phyloP scores from a whole-genome alignment of 2,329 filamentous ascomycete genomes.

The Pyricularia sp. region DNA sequence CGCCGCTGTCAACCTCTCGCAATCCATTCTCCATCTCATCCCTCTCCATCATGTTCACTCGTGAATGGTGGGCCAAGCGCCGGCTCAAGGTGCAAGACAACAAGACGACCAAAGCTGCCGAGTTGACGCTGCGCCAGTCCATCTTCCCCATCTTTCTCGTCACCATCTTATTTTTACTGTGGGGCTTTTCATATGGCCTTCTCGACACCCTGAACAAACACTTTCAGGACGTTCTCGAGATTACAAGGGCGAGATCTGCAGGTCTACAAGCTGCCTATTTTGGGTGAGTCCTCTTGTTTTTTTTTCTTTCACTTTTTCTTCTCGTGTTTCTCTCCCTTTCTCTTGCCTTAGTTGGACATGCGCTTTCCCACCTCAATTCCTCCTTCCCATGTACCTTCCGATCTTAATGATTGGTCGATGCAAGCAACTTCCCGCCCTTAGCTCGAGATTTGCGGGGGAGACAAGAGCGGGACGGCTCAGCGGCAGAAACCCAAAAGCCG shows the following conservation, averaged over 20 bases:
- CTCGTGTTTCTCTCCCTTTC: neutral
- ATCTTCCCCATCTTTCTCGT: constrained; percentile 54
- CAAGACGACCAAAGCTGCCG: constrained; percentile 27
- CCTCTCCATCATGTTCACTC: constrained; percentile 17
- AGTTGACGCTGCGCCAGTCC: constrained; percentile 54
- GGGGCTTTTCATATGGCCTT: constrained; percentile 41
- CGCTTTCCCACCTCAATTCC: neutral
- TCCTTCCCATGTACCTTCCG: neutral
- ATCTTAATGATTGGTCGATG: neutral
- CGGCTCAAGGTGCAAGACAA: constrained; percentile 30
- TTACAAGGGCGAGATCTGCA: constrained; percentile 42
- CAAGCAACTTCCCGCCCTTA: neutral
- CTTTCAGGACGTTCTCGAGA: constrained; percentile 42
- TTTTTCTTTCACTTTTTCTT: neutral
- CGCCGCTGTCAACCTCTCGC: constrained; percentile 1
- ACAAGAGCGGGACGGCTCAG: neutral
- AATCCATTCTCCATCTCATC: constrained; percentile 16
- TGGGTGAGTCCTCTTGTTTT: constrained; percentile 26
- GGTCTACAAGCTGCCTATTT: constrained; percentile 54
- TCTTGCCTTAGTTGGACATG: neutral
- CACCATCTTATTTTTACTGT: constrained; percentile 34
- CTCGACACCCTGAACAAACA: constrained; percentile 41
- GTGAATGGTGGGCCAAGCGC: constrained; percentile 21
- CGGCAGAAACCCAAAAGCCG: neutral
- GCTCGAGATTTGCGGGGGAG: neutral